phyloP scores from a whole-genome alignment of 192 early-diverging fungal genomes.

The Entomortierella chlamydospora region DNA sequence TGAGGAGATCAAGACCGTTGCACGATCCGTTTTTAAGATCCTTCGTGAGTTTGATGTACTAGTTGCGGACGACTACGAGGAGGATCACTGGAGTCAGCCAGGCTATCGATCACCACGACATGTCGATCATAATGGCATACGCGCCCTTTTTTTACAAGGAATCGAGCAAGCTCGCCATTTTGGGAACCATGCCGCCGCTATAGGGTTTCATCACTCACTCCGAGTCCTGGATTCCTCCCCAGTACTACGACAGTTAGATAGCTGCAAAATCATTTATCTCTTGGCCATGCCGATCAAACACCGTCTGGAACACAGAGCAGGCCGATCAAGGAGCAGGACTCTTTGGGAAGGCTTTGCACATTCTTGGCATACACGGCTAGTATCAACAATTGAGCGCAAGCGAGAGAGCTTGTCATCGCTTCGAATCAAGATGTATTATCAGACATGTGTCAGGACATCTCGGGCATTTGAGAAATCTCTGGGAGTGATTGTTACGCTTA shows the following conservation, averaged over 20 bases:
- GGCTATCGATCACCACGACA: background rate
- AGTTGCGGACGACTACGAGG: background rate
- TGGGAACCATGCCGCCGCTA: conserved; percentile 54
- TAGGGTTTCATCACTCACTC: conserved; percentile 52
- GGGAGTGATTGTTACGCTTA: conserved; percentile 18
- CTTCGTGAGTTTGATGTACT: conserved; percentile 51
- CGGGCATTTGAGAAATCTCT: conserved; percentile 41
- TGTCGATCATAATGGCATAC: conserved; percentile 13
- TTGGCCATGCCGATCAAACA: conserved; percentile 53
- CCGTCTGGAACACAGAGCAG: conserved; percentile 29
- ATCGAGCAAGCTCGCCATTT: conserved; percentile 41
- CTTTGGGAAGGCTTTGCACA: conserved; percentile 46
- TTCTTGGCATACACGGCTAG: conserved; percentile 39
- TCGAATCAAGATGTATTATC: conserved; percentile 53
- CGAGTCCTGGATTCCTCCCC: conserved; percentile 30
- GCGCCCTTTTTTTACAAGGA: conserved; percentile 22
- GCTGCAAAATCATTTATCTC: conserved; percentile 41
- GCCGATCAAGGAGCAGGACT: conserved; percentile 28
- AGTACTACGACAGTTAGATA: conserved; percentile 33
- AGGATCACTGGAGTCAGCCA: background rate
- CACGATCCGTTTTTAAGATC: conserved; percentile 51
- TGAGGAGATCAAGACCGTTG: conserved; percentile 48
- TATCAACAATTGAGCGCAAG: conserved; percentile 45
- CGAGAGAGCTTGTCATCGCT: conserved; percentile 44
- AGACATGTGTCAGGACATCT: conserved; percentile 46